Percentiles rank a stretch among this genome's conserved stretches.
phyloP scores from a whole-genome alignment of 768 basidiomycete genomes.

The Floccularia luteovirens region DNA sequence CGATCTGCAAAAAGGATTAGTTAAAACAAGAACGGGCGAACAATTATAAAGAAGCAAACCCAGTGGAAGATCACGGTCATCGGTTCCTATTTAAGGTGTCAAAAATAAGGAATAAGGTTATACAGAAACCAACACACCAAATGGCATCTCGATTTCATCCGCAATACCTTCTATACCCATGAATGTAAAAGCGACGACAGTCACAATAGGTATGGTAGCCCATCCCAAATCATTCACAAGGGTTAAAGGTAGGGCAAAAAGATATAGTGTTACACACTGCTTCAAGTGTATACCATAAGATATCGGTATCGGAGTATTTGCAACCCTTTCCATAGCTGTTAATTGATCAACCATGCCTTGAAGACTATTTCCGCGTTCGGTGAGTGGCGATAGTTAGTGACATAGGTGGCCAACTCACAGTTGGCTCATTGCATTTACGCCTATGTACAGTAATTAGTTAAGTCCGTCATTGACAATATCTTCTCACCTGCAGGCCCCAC shows the following conservation, averaged over 20 bases:
- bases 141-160: slow-evolving; percentile 92
- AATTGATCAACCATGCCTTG: slow-evolving; percentile 83
- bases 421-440: slow-evolving; percentile 69
- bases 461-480: neutral
- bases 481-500: slow-evolving; percentile 78
- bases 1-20: slow-evolving; percentile 39
- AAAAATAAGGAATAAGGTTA: slow-evolving; percentile 5
- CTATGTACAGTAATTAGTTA: slow-evolving; percentile 24
- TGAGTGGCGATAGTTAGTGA: neutral
- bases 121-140: slow-evolving; percentile 42
- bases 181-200: slow-evolving; percentile 82
- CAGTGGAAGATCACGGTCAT: slow-evolving; percentile 66
- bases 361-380: slow-evolving; percentile 33
- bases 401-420: slow-evolving; percentile 32
- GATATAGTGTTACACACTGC: slow-evolving; percentile 90
- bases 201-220: slow-evolving; percentile 80
- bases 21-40: neutral
- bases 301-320: slow-evolving; percentile 77
- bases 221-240: slow-evolving; percentile 79
- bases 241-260: slow-evolving; percentile 85
- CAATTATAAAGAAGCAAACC: slow-evolving; percentile 31
- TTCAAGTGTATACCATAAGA: slow-evolving; percentile 88
- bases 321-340: slow-evolving; percentile 83
- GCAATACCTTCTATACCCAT: slow-evolving; percentile 97
- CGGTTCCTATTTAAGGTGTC: slow-evolving; percentile 32